phyloP scores from a whole-genome alignment of 768 basidiomycete genomes.

The Podaxis sp. region DNA sequence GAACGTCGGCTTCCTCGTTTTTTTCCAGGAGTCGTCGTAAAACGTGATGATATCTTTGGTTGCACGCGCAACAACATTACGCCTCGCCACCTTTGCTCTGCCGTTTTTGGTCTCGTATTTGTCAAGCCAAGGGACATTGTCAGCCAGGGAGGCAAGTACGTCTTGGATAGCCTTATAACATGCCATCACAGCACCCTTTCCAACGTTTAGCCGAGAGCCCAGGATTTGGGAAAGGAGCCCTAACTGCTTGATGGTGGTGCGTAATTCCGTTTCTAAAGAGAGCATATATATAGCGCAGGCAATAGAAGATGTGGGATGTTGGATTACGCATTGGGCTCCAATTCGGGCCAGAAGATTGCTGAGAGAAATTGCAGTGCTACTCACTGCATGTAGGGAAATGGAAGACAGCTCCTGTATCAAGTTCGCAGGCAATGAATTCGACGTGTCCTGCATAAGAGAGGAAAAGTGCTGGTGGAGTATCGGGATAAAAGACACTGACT shows the following conservation, averaged over 20 bases:
- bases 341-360: slow-evolving; percentile 37
- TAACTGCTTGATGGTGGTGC: slow-evolving; percentile 46
- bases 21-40: slow-evolving; percentile 42
- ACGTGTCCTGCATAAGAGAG: slow-evolving; percentile 27
- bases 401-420: slow-evolving; percentile 35
- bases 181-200: slow-evolving; percentile 54
- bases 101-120: slow-evolving; percentile 47
- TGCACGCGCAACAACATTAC: slow-evolving; percentile 61
- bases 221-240: slow-evolving; percentile 55
- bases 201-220: slow-evolving; percentile 44
- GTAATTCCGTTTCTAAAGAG: slow-evolving; percentile 63
- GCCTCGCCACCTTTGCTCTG: slow-evolving; percentile 57
- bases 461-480: slow-evolving; percentile 50
- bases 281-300: slow-evolving; percentile 71
- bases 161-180: slow-evolving; percentile 68
- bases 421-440: slow-evolving; percentile 25
- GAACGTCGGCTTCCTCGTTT: slow-evolving; percentile 23
- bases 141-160: slow-evolving; percentile 51
- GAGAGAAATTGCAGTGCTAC: slow-evolving; percentile 43
- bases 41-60: slow-evolving; percentile 68
- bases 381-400: slow-evolving; percentile 35
- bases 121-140: slow-evolving; percentile 71
- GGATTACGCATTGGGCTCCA: slow-evolving; percentile 25
- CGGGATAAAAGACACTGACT: slow-evolving; percentile 58
- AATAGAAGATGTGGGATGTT: slow-evolving; percentile 37